Base-by-base conservation (phyloP, 805 yeast genomes). In the Candida sphagnicola region DNA sequence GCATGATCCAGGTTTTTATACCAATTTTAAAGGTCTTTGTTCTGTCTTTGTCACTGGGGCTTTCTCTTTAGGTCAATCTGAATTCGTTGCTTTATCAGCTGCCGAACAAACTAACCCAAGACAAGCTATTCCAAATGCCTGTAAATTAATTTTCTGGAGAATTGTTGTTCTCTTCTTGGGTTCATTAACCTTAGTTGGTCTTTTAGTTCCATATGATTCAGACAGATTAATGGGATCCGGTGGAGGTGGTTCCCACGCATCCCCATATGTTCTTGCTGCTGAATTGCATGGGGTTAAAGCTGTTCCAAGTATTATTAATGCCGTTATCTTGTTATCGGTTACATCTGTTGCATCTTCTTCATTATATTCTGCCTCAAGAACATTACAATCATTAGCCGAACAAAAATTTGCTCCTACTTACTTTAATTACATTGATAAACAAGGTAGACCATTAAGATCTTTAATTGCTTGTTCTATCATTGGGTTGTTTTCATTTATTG, bases 231-330 rank as follows among this genome's bases (percentile, higher is more conserved):
- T 66, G 65, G 70, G 71, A 13, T 43, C 62, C 4, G 49, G 50
- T 4, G 62, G 61, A 25, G 49, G 59, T 29, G 53, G 55, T 13
- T 44, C 66, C 28, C 57, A 59, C 41, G 71, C 72, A 3, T 66
- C 72, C 25, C 72, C 74, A 3, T 67, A 49, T 42, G 74, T 67
- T 12, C 49, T 67, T 37, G 71, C 74, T 35, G 70, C 67, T 38
- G 62, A 61, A 32, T 45, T 56, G n/a, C 70, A 67, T 38, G 66
- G 66, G 10, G 61, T 67, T 32, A 45, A 45, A 17, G 72, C 57
- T 4, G 61, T 65, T 40, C 65, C 71, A n/a, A 60, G 65, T 35
- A 62, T 67, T 44, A 63, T 67, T 49, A 67, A 67, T 41, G 60
- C 72, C 15, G 65, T 65, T 24, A 67, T 67, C 38, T 57, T 67